phyloP scores from a whole-genome alignment of 805 yeast species.

The Wickerhamiella galacta region DNA sequence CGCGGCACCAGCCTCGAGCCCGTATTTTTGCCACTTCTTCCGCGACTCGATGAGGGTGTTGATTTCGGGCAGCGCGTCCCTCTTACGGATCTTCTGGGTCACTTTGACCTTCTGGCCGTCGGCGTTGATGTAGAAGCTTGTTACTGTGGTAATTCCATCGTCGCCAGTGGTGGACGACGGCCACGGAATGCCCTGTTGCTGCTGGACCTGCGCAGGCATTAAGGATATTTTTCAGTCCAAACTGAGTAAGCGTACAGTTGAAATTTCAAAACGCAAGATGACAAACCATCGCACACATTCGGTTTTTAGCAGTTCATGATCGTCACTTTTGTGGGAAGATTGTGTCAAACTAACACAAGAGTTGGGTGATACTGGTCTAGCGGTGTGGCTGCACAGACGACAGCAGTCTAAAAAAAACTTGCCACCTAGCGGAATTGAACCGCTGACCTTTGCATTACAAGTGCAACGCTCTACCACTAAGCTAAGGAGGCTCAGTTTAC shows the following conservation, averaged over 20 bases:
- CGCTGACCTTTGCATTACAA: slow-evolving; percentile 46
- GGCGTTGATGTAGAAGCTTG: slow-evolving; percentile 22
- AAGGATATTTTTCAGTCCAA: too few relatives aligned
- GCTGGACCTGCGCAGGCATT: too few relatives aligned
- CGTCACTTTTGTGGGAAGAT: too few relatives aligned
- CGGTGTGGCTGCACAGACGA: too few relatives aligned
- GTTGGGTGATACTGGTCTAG: too few relatives aligned
- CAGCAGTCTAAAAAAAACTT: slow-evolving; percentile 6
- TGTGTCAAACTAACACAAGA: too few relatives aligned
- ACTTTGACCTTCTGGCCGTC: slow-evolving; percentile 75
- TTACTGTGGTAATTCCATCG: background rate
- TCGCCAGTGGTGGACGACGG: too few relatives aligned
- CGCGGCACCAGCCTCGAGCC: slow-evolving; percentile 56
- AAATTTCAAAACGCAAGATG: too few relatives aligned
- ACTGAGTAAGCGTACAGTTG: too few relatives aligned
- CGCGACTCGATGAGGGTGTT: slow-evolving; percentile 77
- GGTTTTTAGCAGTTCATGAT: too few relatives aligned
- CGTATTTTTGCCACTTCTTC: slow-evolving; percentile 77
- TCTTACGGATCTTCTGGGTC: slow-evolving; percentile 69
- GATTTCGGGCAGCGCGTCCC: slow-evolving; percentile 62
- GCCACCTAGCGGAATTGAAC: slow-evolving; percentile 29
- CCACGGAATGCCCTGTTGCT: too few relatives aligned
- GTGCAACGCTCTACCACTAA: slow-evolving; percentile 99
- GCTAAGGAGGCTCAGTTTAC: slow-evolving; percentile 55
- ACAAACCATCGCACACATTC: too few relatives aligned